Conservation (phyloP, 2,329 filamentous ascomycete genomes). For the Acarospora socialis region DNA sequence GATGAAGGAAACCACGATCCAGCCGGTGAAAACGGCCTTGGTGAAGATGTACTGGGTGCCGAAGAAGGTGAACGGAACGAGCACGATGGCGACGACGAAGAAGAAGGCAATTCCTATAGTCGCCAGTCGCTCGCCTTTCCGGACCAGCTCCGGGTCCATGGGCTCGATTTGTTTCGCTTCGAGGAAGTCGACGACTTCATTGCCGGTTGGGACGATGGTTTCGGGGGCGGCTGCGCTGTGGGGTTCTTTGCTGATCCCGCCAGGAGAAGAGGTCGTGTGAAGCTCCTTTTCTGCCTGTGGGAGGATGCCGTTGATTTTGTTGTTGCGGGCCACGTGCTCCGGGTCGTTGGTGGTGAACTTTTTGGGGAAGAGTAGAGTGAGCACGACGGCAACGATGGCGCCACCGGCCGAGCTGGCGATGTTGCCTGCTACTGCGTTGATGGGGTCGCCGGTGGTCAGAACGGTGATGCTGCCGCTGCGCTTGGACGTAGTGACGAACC, state of each 20-base stretch:
- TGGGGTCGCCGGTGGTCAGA: slow-evolving; percentile 22
- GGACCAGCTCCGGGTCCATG: slow-evolving; percentile 19
- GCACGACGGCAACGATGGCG: slow-evolving; percentile 20
- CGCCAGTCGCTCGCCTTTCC: slow-evolving; percentile 24
- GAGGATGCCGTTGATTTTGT: slow-evolving; percentile 18
- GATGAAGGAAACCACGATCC: slow-evolving; percentile 28
- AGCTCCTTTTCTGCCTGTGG: slow-evolving; percentile 7
- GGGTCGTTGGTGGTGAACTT: slow-evolving; percentile 29
- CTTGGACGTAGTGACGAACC: slow-evolving; percentile 23
- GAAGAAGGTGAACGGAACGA: slow-evolving; percentile 29
- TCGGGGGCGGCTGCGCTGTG: slow-evolving; percentile 19
- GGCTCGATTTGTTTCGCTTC: too few species aligned
- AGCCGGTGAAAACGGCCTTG: slow-evolving; percentile 27
- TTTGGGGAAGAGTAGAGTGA: slow-evolving; percentile 24
- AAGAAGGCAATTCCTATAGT: slow-evolving; percentile 24
- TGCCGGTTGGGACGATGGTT: too few species aligned
- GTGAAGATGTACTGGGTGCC: slow-evolving; percentile 28
- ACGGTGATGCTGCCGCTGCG: slow-evolving; percentile 27
- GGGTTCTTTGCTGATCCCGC: slow-evolving; percentile 15
- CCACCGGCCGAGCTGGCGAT: slow-evolving; percentile 23
- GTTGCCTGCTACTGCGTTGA: slow-evolving; percentile 27
- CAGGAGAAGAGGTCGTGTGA: slow-evolving; percentile 9
- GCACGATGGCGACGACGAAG: slow-evolving; percentile 25
- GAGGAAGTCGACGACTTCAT: too few species aligned
- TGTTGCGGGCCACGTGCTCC: slow-evolving; percentile 25